Conservation (phyloP, 2,329 filamentous ascomycete genomes). For the Epichloe hybrida region DNA sequence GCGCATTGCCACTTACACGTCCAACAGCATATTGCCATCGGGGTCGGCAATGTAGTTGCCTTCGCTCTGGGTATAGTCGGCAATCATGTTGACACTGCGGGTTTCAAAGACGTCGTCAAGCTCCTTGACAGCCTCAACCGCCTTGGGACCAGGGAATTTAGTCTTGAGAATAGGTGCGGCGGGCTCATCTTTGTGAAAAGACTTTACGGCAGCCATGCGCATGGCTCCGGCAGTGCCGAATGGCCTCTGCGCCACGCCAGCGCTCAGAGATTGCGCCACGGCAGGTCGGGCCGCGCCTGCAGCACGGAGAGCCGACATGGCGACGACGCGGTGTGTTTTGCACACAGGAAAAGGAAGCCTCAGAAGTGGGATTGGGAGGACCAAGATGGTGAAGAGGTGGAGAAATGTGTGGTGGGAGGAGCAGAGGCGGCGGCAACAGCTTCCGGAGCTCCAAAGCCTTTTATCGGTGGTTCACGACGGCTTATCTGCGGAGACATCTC, state of each 20-base stretch:
- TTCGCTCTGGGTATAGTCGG: constrained; percentile 57
- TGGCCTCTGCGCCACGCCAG: constrained; percentile 2
- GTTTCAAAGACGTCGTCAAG: constrained; percentile 75
- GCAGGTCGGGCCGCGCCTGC: constrained; percentile 4
- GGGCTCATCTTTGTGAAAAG: constrained; percentile 37
- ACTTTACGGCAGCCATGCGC: constrained; percentile 20
- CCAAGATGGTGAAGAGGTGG: neutral
- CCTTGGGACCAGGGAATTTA: constrained; percentile 62
- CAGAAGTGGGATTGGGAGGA: neutral
- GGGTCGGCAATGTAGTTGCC: constrained; percentile 73
- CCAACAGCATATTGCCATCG: constrained; percentile 59
- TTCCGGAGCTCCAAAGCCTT: neutral
- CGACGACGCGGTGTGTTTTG: neutral
- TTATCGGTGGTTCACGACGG: constrained; percentile 4
- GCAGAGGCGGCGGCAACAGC: neutral
- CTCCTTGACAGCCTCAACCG: constrained; percentile 53
- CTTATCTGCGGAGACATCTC: constrained; percentile 1
- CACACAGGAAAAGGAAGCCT: neutral
- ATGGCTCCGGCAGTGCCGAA: constrained; percentile 8
- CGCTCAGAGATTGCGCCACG: constrained; percentile 1
- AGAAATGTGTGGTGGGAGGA: neutral
- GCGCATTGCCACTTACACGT: constrained; percentile 41
- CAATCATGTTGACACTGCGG: constrained; percentile 70
- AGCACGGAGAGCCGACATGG: constrained; percentile 9
- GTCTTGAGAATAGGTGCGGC: constrained; percentile 39